phyloP scores from a whole-genome alignment of 2,329 filamentous ascomycete species.

The Phaeoacremonium minimum region DNA sequence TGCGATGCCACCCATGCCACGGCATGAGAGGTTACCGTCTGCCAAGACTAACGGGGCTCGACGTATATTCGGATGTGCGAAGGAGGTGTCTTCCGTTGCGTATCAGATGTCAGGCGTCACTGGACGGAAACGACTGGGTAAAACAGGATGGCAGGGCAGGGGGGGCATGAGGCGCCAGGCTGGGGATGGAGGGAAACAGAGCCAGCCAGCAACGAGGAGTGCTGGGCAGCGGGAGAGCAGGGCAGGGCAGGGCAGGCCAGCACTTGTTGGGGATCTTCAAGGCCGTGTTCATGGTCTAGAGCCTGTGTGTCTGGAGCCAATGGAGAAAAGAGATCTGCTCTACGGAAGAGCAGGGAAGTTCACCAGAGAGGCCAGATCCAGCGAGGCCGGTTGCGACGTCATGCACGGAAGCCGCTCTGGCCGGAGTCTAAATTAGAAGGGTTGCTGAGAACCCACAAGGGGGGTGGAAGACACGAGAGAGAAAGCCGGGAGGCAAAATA shows the following conservation, averaged over 20 bases:
- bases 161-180: conserved; percentile 2
- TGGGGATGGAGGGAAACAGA: conserved; percentile 1
- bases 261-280: conserved; percentile 5
- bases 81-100: conserved; percentile 31
- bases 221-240: too few relatives aligned
- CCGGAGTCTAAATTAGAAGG: conserved; percentile 13
- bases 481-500: conserved; percentile 6
- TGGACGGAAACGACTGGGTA: conserved; percentile 22
- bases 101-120: conserved; percentile 30
- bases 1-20: conserved; percentile 9
- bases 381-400: conserved; percentile 15
- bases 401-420: conserved; percentile 18
- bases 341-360: conserved; percentile 8
- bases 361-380: conserved; percentile 12
- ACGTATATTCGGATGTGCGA: conserved; percentile 28
- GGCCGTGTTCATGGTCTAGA: too few relatives aligned
- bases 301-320: too few relatives aligned
- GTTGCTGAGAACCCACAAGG: too few relatives aligned
- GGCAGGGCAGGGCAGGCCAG: too few relatives aligned
- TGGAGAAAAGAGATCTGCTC: background rate
- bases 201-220: too few relatives aligned
- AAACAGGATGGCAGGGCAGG: conserved; percentile 19
- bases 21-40: conserved; percentile 18
- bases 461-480: too few relatives aligned
- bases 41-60: conserved; percentile 24